phyloP scores from a whole-genome alignment of 2,329 filamentous ascomycete species.

The Camillea tinctor region DNA sequence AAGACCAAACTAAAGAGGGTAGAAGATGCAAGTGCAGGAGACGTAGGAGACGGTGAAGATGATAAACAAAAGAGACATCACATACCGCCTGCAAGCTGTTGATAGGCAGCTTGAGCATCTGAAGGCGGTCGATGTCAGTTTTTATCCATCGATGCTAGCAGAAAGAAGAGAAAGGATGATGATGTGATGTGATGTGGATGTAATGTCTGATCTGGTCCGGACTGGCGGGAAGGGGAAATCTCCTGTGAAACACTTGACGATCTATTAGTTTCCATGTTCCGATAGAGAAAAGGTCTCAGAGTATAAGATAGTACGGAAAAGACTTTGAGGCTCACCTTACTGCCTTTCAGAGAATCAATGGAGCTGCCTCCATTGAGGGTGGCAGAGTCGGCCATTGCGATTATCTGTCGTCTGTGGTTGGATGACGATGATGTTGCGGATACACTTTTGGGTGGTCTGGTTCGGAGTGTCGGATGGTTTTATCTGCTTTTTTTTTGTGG shows the following conservation, averaged over 20 bases:
- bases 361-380: conserved; percentile 49
- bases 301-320: background rate
- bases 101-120: conserved; percentile 51
- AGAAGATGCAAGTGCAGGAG: background rate
- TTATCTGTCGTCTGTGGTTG: conserved; percentile 6
- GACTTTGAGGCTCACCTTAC: conserved; percentile 51
- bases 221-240: conserved; percentile 9
- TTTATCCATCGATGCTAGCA: conserved; percentile 13
- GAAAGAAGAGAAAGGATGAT: too few species aligned
- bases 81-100: conserved; percentile 48
- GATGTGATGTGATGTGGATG: too few species aligned
- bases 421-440: conserved; percentile 22
- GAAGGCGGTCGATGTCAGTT: conserved; percentile 30
- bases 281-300: background rate
- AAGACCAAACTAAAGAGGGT: background rate
- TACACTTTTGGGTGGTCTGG: conserved; percentile 1
- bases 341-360: conserved; percentile 49
- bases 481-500: conserved; percentile 5
- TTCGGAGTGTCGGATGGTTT: conserved; percentile 15
- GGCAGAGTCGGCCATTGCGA: conserved; percentile 43
- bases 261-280: conserved; percentile 30
- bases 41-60: conserved; percentile 3
- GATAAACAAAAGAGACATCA: conserved; percentile 7
- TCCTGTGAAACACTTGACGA: conserved; percentile 32
- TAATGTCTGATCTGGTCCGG: too few species aligned